A percentile compares a stretch with the other conserved stretches of the same genome.
Conservation (phyloP, 192 early-diverging fungal species). For the Phycomyces blakesleeanus region DNA sequence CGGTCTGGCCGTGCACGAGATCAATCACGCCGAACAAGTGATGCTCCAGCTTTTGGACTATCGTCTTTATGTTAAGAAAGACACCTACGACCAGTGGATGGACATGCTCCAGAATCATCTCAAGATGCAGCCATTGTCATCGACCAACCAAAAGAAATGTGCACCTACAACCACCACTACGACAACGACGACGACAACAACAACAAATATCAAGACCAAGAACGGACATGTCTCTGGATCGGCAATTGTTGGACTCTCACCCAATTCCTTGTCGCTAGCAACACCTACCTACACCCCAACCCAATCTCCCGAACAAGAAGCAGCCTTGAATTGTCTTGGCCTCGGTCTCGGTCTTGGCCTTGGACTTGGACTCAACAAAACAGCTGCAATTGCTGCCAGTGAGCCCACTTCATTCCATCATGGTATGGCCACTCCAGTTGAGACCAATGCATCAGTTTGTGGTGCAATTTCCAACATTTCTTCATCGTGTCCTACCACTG, state of each 20-base stretch:
- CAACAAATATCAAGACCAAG: too few species aligned
- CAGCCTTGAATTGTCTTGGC: too few species aligned
- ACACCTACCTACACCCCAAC: conserved; percentile 1
- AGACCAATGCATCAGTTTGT: not conserved
- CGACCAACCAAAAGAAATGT: too few species aligned
- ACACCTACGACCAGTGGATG: conserved; percentile 34
- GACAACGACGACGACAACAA: too few species aligned
- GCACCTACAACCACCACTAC: too few species aligned
- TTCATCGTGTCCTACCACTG: not conserved
- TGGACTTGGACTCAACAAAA: too few species aligned
- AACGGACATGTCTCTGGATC: too few species aligned
- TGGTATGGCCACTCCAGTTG: not conserved
- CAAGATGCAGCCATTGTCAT: conserved; percentile 14
- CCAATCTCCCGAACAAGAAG: not conserved
- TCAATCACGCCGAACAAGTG: conserved; percentile 77
- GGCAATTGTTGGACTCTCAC: too few species aligned
- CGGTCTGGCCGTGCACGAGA: conserved; percentile 70
- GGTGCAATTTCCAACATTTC: not conserved
- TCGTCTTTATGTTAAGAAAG: conserved; percentile 59
- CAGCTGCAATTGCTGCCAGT: too few species aligned
- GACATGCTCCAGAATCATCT: conserved; percentile 33
- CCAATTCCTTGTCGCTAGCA: too few species aligned
- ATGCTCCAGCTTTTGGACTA: conserved; percentile 81
- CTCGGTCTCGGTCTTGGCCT: too few species aligned
- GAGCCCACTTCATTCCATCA: not conserved